Percentiles rank a stretch among this genome's conserved stretches.
phyloP scores from a whole-genome alignment of 1,139 yeast genomes.

The Geotrichum fermentans region DNA sequence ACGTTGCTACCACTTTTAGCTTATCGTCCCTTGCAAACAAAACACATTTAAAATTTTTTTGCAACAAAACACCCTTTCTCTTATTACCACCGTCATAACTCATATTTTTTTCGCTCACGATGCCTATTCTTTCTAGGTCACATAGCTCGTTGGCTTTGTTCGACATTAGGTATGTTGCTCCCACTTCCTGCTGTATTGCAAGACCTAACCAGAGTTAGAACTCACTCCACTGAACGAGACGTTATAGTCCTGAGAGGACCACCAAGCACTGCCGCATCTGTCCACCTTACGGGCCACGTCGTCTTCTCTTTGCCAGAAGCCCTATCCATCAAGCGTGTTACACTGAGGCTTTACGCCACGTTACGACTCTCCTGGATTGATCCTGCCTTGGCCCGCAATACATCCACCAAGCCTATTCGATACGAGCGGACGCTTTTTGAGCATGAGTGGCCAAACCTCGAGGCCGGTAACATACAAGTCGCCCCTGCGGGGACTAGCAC shows the following conservation, averaged over 20 bases:
- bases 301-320: conserved; percentile 77
- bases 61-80: too few relatives aligned
- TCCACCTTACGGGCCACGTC: conserved; percentile 67
- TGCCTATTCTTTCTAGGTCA: conserved; percentile 13
- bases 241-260: conserved; percentile 77
- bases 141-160: conserved; percentile 13
- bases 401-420: conserved; percentile 47
- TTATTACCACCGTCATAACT: too few relatives aligned
- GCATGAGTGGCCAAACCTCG: conserved; percentile 68
- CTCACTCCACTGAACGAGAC: conserved; percentile 67
- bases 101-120: too few relatives aligned
- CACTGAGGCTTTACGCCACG: conserved; percentile 61
- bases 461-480: conserved; percentile 35
- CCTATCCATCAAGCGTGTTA: conserved; percentile 57
- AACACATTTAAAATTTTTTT: too few relatives aligned
- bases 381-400: conserved; percentile 39
- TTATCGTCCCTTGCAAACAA: too few relatives aligned
- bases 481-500: conserved; percentile 15
- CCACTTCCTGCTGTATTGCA: neutral
- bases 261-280: conserved; percentile 73
- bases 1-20: too few relatives aligned
- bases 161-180: conserved; percentile 12
- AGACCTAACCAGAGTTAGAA: conserved; percentile 33
- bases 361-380: conserved; percentile 47
- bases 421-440: conserved; percentile 68